Percentiles rank a stretch among this genome's conserved stretches.
phyloP scores from a whole-genome alignment of 2,329 filamentous ascomycete genomes.

The Onygena corvina region DNA sequence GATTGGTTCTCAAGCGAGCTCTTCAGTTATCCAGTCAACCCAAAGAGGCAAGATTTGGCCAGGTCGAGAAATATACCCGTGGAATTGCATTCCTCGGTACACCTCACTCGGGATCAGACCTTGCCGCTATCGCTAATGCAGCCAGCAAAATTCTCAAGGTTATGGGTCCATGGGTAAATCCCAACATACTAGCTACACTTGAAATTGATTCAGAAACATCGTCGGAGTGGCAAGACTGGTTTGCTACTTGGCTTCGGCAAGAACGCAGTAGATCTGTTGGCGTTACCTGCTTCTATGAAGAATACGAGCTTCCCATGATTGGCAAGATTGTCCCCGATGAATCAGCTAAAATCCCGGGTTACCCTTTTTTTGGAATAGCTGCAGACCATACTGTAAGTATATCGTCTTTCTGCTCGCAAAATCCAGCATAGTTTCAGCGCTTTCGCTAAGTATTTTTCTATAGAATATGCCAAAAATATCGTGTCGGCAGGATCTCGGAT shows the following conservation, averaged over 20 bases:
- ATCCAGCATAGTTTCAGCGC: too few species aligned
- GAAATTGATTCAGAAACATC: slow-evolving; percentile 8
- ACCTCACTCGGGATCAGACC: slow-evolving; percentile 7
- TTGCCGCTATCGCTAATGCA: slow-evolving; percentile 3
- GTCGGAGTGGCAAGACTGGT: slow-evolving; percentile 6
- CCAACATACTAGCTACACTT: slow-evolving; percentile 4
- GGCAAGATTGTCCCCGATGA: slow-evolving; percentile 9
- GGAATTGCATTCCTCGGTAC: slow-evolving; percentile 11
- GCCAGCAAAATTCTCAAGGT: slow-evolving; percentile 3
- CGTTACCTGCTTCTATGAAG: slow-evolving; percentile 11
- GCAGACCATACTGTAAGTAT: slow-evolving; percentile 10
- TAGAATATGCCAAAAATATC: slow-evolving; percentile 9
- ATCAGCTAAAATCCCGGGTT: slow-evolving; percentile 9
- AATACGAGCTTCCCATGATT: slow-evolving; percentile 6
- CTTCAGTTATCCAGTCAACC: not conserved
- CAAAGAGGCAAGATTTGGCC: not conserved
- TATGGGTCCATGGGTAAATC: slow-evolving; percentile 4
- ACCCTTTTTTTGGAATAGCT: slow-evolving; percentile 6
- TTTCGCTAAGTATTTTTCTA: not conserved
- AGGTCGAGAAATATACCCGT: not conserved
- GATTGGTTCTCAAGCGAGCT: slow-evolving; percentile 3
- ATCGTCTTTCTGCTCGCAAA: not conserved
- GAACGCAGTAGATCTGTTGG: not conserved
- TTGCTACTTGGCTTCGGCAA: slow-evolving; percentile 9
- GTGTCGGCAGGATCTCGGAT: slow-evolving; percentile 7